Evolutionary conservation across 192 early-diverging fungal species (phyloP).

Genomic region (Umbelopsis vinacea): DNA sequence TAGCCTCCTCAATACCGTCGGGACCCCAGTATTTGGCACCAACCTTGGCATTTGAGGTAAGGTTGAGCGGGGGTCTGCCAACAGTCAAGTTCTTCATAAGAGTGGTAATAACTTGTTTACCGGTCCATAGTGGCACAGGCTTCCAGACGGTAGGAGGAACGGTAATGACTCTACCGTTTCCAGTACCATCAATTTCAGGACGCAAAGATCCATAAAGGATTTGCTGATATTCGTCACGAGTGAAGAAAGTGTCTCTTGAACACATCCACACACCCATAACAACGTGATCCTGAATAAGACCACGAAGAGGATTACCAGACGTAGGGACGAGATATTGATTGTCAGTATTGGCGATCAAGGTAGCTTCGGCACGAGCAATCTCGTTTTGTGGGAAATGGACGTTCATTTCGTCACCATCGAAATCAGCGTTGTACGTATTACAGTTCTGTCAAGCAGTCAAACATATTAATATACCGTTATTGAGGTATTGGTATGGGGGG

Average conservation of each 20-base stretch:
- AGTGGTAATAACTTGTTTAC: conserved; percentile 97
- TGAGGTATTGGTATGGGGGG: conserved; percentile 2
- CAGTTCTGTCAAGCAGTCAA: conserved; percentile 44
- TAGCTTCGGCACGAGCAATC: conserved; percentile 93
- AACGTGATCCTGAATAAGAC: conserved; percentile 98
- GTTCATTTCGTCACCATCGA: conserved; percentile 99
- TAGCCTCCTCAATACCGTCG: conserved; percentile 78
- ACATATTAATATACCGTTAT: no score
- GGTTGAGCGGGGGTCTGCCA: conserved; percentile 76
- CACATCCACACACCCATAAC: conserved; percentile 96
- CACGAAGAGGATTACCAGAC: conserved; percentile 94
- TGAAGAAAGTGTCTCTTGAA: conserved; percentile 85
- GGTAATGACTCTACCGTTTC: conserved; percentile 80
- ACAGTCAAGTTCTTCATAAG: conserved; percentile 89
- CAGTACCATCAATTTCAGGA: conserved; percentile 72
- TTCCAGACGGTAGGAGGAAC: conserved; percentile 88
- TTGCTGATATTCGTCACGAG: conserved; percentile 90
- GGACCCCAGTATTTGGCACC: conserved; percentile 85
- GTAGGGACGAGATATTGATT: conserved; percentile 97
- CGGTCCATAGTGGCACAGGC: conserved; percentile 92
- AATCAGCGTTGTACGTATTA: conserved; percentile 96
- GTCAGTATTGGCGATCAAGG: conserved; percentile 93
- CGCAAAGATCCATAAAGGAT: conserved; percentile 88
- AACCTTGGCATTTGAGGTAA: conserved; percentile 88
- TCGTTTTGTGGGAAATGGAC: conserved; percentile 99